Base-by-base conservation (phyloP, 441 rosid genomes). In the Populus trichocarpa region DNA sequence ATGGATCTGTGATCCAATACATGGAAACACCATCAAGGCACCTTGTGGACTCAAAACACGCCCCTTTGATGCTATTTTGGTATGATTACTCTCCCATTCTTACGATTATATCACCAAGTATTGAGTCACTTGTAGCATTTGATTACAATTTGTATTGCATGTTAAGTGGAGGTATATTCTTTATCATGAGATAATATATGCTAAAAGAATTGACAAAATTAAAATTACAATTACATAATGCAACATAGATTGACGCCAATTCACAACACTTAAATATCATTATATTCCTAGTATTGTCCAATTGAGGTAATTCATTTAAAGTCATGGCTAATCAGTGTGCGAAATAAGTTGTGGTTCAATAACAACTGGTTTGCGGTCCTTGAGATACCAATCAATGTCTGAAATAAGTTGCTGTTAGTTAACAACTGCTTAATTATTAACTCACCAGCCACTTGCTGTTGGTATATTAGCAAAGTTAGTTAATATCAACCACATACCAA, bases 1-100 rank as follows among this genome's bases (percentile, higher is more conserved):
- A 73, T 94, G 97, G 98, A 96, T 94, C 68, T 85, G 89, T 23
- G 98, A 93, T 85, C 98, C 98, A 16, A 90, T 92, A 94, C 97
- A 93, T 20, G 98, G 97, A 69, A 92, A 93, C 89, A 93, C 98
- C 68, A 93, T 90, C 50, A 86, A 88, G 83, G 97, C 98, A 23
- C 98, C 98, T 2, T 94, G 94, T 61, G 97, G 98, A 23, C 91
- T 90, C 78, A 94, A 89, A 81, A 94, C 98, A 28, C 92, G 97
- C 23, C 83, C 98, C 76, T 94, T 93, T 0, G 98, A 93, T 86
- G 86, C 95, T 26, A 93, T 93, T 79, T 63, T 90, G 97, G 97
- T 90, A 90, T 68, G 50, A 38, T 69, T 65, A n/a, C 80, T 76
- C 6, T 67, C 71, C 1, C 8, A 36, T 6, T 32, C 18, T 33